A percentile compares a stretch with the other conserved stretches of the same genome.
Evolutionary conservation across 805 yeast species (phyloP).

Genomic region (Kodamaea sagamina): DNA sequence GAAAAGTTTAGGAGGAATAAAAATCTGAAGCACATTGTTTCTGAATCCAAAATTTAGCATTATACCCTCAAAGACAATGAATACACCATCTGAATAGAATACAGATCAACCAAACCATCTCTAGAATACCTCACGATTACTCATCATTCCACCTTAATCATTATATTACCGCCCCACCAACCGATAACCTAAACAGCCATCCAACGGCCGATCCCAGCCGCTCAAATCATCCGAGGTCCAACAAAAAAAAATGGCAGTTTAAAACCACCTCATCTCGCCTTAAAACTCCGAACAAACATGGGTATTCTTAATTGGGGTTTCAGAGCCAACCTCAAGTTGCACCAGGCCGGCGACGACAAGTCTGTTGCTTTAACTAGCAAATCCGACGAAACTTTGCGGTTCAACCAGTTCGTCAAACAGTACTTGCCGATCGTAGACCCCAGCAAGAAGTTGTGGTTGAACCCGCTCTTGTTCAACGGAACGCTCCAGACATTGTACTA

Average conservation of each 20-base stretch:
- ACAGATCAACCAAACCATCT: too few species aligned
- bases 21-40: too few species aligned
- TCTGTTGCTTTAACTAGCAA: slow-evolving; percentile 18
- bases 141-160: too few species aligned
- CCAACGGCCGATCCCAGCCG: too few species aligned
- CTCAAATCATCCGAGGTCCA: neutral
- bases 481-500: slow-evolving; percentile 76
- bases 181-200: too few species aligned
- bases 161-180: too few species aligned
- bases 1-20: too few species aligned
- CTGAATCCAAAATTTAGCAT: too few species aligned
- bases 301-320: slow-evolving; percentile 39
- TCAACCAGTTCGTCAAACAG: slow-evolving; percentile 14
- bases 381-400: slow-evolving; percentile 8
- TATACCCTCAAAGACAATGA: too few species aligned
- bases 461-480: slow-evolving; percentile 70
- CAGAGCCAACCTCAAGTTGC: slow-evolving; percentile 33
- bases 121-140: too few species aligned
- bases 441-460: slow-evolving; percentile 48
- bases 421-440: slow-evolving; percentile 22
- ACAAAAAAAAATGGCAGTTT: neutral
- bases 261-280: too few species aligned
- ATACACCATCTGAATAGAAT: too few species aligned
- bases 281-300: slow-evolving; percentile 9
- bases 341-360: slow-evolving; percentile 21